Conservation (phyloP, 129 eudicot species). For the Flaveria brownii region DNA sequence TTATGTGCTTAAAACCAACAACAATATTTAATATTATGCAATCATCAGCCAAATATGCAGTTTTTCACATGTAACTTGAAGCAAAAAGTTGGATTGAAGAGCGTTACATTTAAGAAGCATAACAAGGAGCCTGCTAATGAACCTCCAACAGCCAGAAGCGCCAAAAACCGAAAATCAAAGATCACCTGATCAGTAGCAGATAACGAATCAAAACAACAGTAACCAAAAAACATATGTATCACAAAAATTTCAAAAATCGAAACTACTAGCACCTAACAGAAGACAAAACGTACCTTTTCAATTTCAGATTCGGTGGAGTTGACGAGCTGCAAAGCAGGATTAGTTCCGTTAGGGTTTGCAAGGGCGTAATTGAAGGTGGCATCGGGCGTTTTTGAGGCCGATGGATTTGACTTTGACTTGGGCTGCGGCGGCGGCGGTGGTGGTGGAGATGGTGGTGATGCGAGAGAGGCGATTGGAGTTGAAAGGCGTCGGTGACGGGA, state of each 20-base stretch:
- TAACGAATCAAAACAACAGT: not conserved
- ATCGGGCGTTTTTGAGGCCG: conserved; percentile 43
- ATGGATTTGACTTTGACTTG: conserved; percentile 24
- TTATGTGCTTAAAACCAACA: not conserved
- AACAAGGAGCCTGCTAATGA: conserved; percentile 90
- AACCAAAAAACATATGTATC: too few relatives aligned
- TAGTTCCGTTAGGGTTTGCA: conserved; percentile 47
- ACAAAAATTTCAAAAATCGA: not conserved
- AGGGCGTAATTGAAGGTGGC: conserved; percentile 40
- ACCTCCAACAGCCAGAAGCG: conserved; percentile 87
- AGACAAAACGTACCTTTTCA: conserved; percentile 52
- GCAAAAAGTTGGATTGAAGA: not conserved
- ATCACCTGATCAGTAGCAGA: conserved; percentile 50
- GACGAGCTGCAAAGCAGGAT: conserved; percentile 45
- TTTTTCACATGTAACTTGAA: not conserved
- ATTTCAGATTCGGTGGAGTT: conserved; percentile 66
- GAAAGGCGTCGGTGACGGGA: conserved; percentile 35
- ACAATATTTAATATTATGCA: not conserved
- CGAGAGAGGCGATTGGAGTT: conserved; percentile 42
- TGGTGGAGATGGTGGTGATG: conserved; percentile 46
- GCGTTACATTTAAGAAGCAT: conserved; percentile 84
- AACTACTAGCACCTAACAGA: not conserved
- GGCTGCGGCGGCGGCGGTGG: conserved; percentile 18
- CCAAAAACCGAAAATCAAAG: conserved; percentile 90
- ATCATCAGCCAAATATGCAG: not conserved